phyloP scores from a whole-genome alignment of 2,329 filamentous ascomycete genomes.

The Thelonectria rubi region DNA sequence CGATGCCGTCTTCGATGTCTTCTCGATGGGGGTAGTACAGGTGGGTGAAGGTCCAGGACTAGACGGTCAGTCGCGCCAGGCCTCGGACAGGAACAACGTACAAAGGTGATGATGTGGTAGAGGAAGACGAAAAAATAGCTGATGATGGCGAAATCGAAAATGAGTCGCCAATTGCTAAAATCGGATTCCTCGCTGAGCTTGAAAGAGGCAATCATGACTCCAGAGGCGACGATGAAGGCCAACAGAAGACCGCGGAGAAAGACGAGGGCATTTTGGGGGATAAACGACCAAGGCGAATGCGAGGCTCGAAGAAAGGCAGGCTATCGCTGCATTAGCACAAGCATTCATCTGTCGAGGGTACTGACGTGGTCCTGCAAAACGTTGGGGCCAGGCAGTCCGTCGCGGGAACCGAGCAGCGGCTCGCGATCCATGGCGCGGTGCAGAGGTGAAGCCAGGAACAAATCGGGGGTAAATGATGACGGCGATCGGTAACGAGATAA shows the following conservation, averaged over 20 bases:
- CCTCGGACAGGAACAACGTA: conserved; percentile 43
- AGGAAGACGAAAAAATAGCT: conserved; percentile 53
- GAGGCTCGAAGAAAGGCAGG: conserved; percentile 61
- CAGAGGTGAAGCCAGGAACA: background rate
- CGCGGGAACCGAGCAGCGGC: conserved; percentile 46
- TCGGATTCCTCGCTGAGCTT: conserved; percentile 54
- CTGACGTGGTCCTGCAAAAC: conserved; percentile 50
- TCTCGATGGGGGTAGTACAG: conserved; percentile 57
- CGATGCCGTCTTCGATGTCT: conserved; percentile 48
- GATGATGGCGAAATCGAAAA: conserved; percentile 61
- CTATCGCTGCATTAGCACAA: conserved; percentile 44
- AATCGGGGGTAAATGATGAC: background rate
- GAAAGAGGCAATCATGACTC: conserved; percentile 55
- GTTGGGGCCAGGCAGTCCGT: conserved; percentile 45
- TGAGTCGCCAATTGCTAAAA: conserved; percentile 51
- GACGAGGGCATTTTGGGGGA: conserved; percentile 58
- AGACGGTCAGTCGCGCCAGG: background rate
- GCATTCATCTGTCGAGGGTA: background rate
- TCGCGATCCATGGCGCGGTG: conserved; percentile 45
- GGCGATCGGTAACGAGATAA: background rate
- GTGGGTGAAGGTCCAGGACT: conserved; percentile 64
- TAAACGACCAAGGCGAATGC: conserved; percentile 60
- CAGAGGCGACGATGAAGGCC: conserved; percentile 54
- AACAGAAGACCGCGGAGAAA: conserved; percentile 54
- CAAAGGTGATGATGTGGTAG: conserved; percentile 58